Base-by-base conservation (phyloP, 192 early-diverging fungal species). In the Piromyces finnis region DNA sequence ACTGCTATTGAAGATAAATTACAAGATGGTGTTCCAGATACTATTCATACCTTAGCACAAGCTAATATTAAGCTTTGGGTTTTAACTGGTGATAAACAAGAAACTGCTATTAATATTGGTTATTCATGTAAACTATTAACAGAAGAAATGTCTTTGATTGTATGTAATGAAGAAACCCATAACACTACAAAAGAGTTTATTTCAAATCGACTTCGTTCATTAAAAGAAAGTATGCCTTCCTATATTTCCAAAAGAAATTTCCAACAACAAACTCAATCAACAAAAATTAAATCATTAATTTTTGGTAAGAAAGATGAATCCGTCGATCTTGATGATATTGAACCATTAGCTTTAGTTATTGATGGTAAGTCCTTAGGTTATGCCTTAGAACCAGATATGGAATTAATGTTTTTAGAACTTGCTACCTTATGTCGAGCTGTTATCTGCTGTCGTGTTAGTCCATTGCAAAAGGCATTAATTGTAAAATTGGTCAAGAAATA, bases 101-200 rank as follows among this genome's bases (percentile, higher is more conserved):
- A 99, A 84, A 99, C 98, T 4, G 97, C 98, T 28, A 97, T 99
- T 87, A 98, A 99, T 84, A 98, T 99, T 86, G 98, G 96, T 17
- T 97, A 96, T 82, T 94, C 92, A 59, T 97, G 95, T 87, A 97
- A 98, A 85, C 87, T 99, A 29, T 91, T 99, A 79, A 94, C 95
- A 78, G 96, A 98, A 82, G 96, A 97, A 79, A 98, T 97, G 95
- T 92, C 92, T 51, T 84, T 99, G 29, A 94, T 99, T 79, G 89
- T 98, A 77, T 94, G 95, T 83, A 98, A 96, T 84, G 94, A 96
- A 83, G 87, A 91, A 30, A 96, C 89, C 78, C 94, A 97, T 84
- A 93, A 92, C 89, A 95, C 93, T 79, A 97, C 96, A 17, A 95
- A 95, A 84, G 93, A 94, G 78, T 98, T 94, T 84, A 85, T 99